phyloP scores from a whole-genome alignment of 139 green algal genomes.

The Picochlorum costavermella region DNA sequence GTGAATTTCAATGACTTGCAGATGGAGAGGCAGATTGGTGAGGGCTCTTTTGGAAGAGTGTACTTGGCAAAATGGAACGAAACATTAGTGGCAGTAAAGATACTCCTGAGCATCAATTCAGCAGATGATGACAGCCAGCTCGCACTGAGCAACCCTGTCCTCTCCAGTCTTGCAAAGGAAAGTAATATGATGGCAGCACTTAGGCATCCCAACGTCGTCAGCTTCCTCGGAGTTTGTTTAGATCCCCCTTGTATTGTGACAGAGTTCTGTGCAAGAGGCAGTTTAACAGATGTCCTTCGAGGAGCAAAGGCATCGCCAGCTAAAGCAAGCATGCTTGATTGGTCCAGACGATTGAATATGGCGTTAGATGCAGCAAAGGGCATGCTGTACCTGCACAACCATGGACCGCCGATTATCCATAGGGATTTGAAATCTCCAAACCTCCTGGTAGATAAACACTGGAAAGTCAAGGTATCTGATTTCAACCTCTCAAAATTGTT shows the following conservation, averaged over 20 bases:
- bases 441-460: constrained; percentile 51
- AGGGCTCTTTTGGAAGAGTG: constrained; percentile 56
- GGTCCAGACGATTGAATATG: constrained; percentile 42
- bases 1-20: constrained; percentile 27
- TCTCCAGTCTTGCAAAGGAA: constrained; percentile 32
- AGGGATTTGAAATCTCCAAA: constrained; percentile 52
- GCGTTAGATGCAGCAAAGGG: constrained; percentile 48
- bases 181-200: constrained; percentile 42
- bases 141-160: constrained; percentile 13
- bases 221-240: constrained; percentile 52
- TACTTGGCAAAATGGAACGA: constrained; percentile 53
- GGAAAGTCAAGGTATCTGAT: constrained; percentile 46
- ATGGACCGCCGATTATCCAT: constrained; percentile 47
- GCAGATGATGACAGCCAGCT: constrained; percentile 11
- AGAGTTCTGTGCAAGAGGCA: constrained; percentile 54
- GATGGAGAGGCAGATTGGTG: constrained; percentile 47
- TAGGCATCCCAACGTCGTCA: constrained; percentile 48
- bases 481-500: constrained; percentile 55
- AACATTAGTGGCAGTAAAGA: constrained; percentile 53
- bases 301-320: constrained; percentile 16
- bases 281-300: constrained; percentile 48
- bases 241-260: constrained; percentile 22
- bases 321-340: constrained; percentile 36
- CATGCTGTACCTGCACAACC: constrained; percentile 49
- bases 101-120: constrained; percentile 17